Conservation (phyloP, 2,329 filamentous ascomycete species). For the Pestalotiopsis sp. region DNA sequence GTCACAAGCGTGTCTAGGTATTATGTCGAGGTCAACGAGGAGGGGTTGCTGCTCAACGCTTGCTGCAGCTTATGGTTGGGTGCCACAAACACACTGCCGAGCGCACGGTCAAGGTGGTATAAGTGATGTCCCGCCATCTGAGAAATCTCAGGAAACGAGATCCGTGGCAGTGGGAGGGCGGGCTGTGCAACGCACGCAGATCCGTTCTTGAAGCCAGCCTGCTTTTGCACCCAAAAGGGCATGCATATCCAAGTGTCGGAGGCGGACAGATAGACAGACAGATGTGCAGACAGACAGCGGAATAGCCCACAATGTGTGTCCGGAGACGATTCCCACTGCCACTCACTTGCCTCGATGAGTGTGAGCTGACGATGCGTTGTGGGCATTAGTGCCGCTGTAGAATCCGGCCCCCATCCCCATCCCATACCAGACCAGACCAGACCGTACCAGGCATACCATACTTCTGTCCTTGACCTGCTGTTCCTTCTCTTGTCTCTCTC, state of each 20-base stretch:
- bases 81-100: constrained; percentile 8
- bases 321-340: not conserved
- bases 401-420: constrained; percentile 14
- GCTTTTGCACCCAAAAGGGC: not conserved
- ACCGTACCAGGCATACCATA: too few relatives aligned
- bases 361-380: constrained; percentile 6
- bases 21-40: constrained; percentile 1
- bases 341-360: not conserved
- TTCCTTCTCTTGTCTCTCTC: not conserved
- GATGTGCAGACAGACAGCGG: not conserved
- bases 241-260: not conserved
- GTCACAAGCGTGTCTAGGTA: not conserved
- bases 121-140: constrained; percentile 8
- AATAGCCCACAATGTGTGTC: not conserved
- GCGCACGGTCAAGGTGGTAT: constrained; percentile 6
- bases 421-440: too few relatives aligned
- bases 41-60: not conserved
- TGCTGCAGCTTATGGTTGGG: not conserved
- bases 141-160: constrained; percentile 3
- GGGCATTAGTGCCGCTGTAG: constrained; percentile 9
- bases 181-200: constrained; percentile 1
- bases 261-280: not conserved
- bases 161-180: not conserved
- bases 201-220: not conserved
- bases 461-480: constrained; percentile 21